These are phyloP conservation scores for Alliaria petiolata DNA, from an alignment of 345 rosid species.

Conservation along the genomic window DNA sequence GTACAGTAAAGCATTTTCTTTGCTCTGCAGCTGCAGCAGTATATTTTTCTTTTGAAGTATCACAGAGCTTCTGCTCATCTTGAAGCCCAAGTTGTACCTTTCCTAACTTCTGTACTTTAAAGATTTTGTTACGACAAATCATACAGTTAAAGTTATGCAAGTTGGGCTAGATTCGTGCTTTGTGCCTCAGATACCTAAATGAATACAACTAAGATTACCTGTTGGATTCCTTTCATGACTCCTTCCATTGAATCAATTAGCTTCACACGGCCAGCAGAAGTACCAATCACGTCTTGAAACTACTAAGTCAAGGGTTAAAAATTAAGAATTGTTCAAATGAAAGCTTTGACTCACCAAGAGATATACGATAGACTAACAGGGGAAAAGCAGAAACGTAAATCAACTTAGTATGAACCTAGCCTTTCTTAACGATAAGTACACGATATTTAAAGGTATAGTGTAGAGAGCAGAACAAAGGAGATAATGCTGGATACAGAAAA, in stretches of 20 bases:
- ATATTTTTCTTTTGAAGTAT: constrained; percentile 52
- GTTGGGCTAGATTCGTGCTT: background rate
- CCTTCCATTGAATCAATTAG: constrained; percentile 79
- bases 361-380: background rate
- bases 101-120: constrained; percentile 61
- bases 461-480: background rate
- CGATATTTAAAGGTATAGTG: background rate
- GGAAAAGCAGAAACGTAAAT: background rate
- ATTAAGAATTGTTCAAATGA: background rate
- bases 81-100: constrained; percentile 53
- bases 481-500: background rate
- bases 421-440: background rate
- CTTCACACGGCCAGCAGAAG: constrained; percentile 58
- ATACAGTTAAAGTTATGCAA: background rate
- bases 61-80: constrained; percentile 60
- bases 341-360: background rate
- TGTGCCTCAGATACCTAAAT: background rate
- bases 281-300: constrained; percentile 79
- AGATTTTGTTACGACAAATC: background rate
- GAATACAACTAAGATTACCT: constrained; percentile 34
- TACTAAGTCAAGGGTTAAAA: constrained; percentile 21
- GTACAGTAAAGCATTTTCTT: constrained; percentile 48
- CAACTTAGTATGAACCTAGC: background rate
- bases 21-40: constrained; percentile 61
- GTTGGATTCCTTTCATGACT: constrained; percentile 75